phyloP scores from a whole-genome alignment of 352 stramenopile genomes.

The Globisporangium heterothallicum region DNA sequence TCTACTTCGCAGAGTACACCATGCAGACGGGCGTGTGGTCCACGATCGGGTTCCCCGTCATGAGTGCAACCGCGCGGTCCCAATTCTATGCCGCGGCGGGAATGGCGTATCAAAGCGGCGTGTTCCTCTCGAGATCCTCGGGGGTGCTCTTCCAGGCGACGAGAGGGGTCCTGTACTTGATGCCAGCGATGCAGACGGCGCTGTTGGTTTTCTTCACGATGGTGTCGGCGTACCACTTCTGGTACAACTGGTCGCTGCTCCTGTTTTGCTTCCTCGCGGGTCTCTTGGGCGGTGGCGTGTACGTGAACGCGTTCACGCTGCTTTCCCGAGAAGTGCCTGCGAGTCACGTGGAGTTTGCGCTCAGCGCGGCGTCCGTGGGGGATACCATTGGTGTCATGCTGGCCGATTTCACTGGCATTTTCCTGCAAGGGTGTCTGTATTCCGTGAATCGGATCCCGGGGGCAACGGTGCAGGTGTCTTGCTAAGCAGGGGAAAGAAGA shows the following conservation, averaged over 20 bases:
- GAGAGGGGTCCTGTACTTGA: constrained; percentile 78
- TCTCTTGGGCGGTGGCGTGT: constrained; percentile 85
- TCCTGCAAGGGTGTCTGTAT: constrained; percentile 92
- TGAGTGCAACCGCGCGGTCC: constrained; percentile 54
- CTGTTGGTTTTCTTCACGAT: constrained; percentile 87
- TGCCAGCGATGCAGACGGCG: constrained; percentile 80
- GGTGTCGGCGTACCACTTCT: constrained; percentile 73
- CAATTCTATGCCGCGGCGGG: constrained; percentile 90
- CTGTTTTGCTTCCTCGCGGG: constrained; percentile 85
- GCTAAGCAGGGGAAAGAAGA: too few relatives aligned
- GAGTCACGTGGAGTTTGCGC: constrained; percentile 80
- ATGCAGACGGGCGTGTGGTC: constrained; percentile 93
- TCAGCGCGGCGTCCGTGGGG: constrained; percentile 84
- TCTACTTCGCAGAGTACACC: constrained; percentile 94
- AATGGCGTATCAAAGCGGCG: constrained; percentile 89
- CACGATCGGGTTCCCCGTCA: constrained; percentile 90
- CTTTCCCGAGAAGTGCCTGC: constrained; percentile 74
- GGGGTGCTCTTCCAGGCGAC: constrained; percentile 80
- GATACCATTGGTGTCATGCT: constrained; percentile 89
- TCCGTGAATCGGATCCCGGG: constrained; percentile 66
- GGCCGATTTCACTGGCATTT: constrained; percentile 82
- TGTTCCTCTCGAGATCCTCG: constrained; percentile 90
- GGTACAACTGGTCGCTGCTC: constrained; percentile 85
- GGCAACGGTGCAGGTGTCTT: constrained; percentile 52
- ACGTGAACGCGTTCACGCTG: constrained; percentile 90